These are phyloP conservation scores for Coffea eugenioides DNA, from an alignment of 257 asterid genomes.

Conservation along the genomic window DNA sequence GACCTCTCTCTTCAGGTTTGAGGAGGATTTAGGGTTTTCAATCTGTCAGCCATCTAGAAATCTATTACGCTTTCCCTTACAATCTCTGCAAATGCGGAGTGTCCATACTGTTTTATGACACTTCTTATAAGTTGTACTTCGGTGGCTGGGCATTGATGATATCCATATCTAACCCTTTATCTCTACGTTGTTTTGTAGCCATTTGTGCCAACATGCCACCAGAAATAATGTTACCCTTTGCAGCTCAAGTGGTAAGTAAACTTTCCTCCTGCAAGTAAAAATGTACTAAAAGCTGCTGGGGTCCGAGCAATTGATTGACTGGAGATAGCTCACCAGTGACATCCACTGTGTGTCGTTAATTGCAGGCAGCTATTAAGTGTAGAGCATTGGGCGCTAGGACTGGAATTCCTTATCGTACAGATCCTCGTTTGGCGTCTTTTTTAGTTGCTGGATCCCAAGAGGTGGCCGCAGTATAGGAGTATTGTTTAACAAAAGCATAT, in stretches of 20 bases:
- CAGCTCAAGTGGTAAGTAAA: constrained; percentile 92
- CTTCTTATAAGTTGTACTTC: neutral
- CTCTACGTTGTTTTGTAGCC: constrained; percentile 42
- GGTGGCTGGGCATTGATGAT: constrained; percentile 5
- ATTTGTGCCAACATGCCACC: constrained; percentile 82
- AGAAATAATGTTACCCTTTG: constrained; percentile 85
- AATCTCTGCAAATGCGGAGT: neutral
- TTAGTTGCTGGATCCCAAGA: constrained; percentile 55
- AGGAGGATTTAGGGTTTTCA: neutral
- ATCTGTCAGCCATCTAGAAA: neutral
- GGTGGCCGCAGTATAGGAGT: constrained; percentile 25
- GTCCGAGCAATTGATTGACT: neutral
- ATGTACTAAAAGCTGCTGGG: neutral
- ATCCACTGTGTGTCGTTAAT: constrained; percentile 8
- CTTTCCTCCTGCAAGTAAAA: neutral
- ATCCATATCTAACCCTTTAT: constrained; percentile 5
- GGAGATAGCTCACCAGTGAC: constrained; percentile 3
- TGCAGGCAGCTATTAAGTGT: constrained; percentile 85
- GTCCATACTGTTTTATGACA: neutral
- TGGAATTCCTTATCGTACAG: constrained; percentile 66
- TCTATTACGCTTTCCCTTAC: neutral
- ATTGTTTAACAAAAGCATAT: constrained; percentile 15
- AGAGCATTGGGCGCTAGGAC: constrained; percentile 89
- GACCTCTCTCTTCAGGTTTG: neutral
- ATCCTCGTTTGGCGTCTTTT: constrained; percentile 72